A percentile compares a stretch with the other conserved stretches of the same genome.
Evolutionary conservation across 208 protist species (phyloP).

Genomic region (Acanthamoeba triangularis): DNA sequence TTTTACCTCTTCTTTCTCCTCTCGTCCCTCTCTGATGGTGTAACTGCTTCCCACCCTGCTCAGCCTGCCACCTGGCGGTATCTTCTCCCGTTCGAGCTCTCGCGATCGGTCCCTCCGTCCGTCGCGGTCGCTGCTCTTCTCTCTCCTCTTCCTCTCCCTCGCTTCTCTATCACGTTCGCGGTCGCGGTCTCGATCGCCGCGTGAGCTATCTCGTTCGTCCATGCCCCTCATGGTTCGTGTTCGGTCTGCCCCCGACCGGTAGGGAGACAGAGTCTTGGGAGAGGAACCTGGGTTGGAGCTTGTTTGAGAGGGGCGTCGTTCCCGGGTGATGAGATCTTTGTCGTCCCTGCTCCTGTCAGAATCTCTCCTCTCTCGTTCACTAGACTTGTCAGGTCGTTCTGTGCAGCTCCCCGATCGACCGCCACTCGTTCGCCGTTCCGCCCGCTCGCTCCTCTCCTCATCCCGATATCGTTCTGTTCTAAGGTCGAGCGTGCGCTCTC

Average conservation of each 20-base stretch:
- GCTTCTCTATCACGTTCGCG: not conserved
- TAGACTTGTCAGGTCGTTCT: not conserved
- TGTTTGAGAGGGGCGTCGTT: not conserved
- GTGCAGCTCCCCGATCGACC: not conserved
- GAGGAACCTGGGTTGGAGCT: not conserved
- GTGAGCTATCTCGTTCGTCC: not conserved
- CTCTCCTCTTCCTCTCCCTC: not conserved
- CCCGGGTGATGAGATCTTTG: not conserved
- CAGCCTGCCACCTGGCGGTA: not conserved
- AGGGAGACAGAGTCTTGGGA: not conserved
- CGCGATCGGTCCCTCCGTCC: not conserved
- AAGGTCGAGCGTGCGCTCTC: not conserved
- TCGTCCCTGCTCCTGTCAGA: not conserved
- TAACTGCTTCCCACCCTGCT: slow-evolving; percentile 3
- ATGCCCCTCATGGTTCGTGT: not conserved
- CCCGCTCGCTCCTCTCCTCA: not conserved
- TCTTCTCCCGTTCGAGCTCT: not conserved
- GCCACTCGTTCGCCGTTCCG: not conserved
- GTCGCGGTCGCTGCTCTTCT: slow-evolving; percentile 39
- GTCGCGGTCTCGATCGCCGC: not conserved
- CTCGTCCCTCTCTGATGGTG: not conserved
- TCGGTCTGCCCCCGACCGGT: not conserved
- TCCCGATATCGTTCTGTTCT: not conserved
- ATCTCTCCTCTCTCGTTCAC: not conserved
- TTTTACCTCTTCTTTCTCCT: not conserved